These are phyloP conservation scores for Takashimella koratensis DNA, from an alignment of 1,284 basidiomycete genomes.

Conservation along the genomic window DNA sequence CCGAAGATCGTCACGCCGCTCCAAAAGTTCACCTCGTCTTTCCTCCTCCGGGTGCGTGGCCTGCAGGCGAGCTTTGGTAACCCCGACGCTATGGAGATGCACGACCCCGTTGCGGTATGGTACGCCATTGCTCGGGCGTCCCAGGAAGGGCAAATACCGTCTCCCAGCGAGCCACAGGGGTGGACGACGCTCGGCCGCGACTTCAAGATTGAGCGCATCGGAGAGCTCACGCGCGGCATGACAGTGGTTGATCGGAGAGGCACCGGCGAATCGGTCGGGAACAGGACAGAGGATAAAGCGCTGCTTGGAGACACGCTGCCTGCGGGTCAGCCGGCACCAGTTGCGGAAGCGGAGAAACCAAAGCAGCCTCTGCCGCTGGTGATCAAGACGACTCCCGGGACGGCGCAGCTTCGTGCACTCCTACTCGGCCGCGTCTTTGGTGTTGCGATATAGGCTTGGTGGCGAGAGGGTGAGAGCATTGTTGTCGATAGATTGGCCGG, in stretches of 20 bases:
- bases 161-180: slow-evolving; percentile 17
- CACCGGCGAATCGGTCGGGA: slow-evolving; percentile 26
- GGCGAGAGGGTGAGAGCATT: too few relatives aligned
- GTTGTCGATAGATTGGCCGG: too few relatives aligned
- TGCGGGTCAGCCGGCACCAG: background rate
- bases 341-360: slow-evolving; percentile 11
- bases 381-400: slow-evolving; percentile 39
- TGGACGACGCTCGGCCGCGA: slow-evolving; percentile 39
- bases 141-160: slow-evolving; percentile 10
- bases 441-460: slow-evolving; percentile 7
- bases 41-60: slow-evolving; percentile 69
- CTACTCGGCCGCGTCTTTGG: slow-evolving; percentile 46
- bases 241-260: slow-evolving; percentile 51
- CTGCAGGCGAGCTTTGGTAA: slow-evolving; percentile 61
- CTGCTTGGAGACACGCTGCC: slow-evolving; percentile 2
- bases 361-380: slow-evolving; percentile 27
- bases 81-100: slow-evolving; percentile 77
- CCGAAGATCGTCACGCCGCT: slow-evolving; percentile 44
- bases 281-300: slow-evolving; percentile 31
- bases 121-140: slow-evolving; percentile 53
- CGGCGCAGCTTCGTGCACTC: slow-evolving; percentile 29
- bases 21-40: slow-evolving; percentile 70
- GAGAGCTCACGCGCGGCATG: slow-evolving; percentile 51
- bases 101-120: slow-evolving; percentile 50
- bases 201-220: slow-evolving; percentile 49